These are phyloP conservation scores for Xylariaceae sp. DNA, from an alignment of 2,329 filamentous ascomycete species.

Conservation along the genomic window DNA sequence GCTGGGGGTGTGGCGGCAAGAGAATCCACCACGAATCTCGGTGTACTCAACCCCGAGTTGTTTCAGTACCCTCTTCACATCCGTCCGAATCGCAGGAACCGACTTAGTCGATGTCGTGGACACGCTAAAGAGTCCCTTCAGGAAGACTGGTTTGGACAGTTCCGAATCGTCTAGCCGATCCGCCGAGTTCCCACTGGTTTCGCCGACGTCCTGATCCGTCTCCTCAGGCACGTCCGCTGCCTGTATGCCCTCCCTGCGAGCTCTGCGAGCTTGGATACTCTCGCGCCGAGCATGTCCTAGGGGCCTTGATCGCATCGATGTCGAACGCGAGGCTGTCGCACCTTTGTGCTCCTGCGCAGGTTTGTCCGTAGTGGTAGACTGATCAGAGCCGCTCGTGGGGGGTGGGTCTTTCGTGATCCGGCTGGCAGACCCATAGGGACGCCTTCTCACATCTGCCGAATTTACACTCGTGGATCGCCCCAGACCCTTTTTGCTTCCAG, in stretches of 20 bases:
- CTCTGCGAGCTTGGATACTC: slow-evolving; percentile 81
- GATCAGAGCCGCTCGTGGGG: slow-evolving; percentile 71
- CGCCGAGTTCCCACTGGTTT: slow-evolving; percentile 52
- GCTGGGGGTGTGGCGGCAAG: slow-evolving; percentile 79
- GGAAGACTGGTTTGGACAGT: slow-evolving; percentile 84
- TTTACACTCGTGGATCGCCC: slow-evolving; percentile 89
- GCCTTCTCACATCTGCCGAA: slow-evolving; percentile 70
- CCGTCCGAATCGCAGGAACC: slow-evolving; percentile 72
- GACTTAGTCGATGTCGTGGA: slow-evolving; percentile 93
- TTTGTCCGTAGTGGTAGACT: slow-evolving; percentile 53
- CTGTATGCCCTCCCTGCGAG: slow-evolving; percentile 62
- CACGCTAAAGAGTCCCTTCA: slow-evolving; percentile 95
- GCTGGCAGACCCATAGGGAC: slow-evolving; percentile 39
- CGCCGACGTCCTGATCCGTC: slow-evolving; percentile 70
- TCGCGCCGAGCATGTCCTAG: slow-evolving; percentile 83
- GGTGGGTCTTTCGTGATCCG: slow-evolving; percentile 56
- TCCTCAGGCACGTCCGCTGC: slow-evolving; percentile 83
- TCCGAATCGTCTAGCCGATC: slow-evolving; percentile 62
- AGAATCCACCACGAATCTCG: slow-evolving; percentile 91
- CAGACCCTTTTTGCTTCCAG: slow-evolving; percentile 60
- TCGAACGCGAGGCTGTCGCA: slow-evolving; percentile 46
- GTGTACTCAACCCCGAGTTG: slow-evolving; percentile 84
- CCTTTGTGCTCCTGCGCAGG: slow-evolving; percentile 43
- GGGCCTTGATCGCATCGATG: slow-evolving; percentile 72
- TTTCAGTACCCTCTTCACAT: slow-evolving; percentile 83